Evolutionary conservation across 148 eudicot species (phyloP), one percentile per base, ranked within the genome.

Genomic region (Chenopodium quinoa): DNA sequence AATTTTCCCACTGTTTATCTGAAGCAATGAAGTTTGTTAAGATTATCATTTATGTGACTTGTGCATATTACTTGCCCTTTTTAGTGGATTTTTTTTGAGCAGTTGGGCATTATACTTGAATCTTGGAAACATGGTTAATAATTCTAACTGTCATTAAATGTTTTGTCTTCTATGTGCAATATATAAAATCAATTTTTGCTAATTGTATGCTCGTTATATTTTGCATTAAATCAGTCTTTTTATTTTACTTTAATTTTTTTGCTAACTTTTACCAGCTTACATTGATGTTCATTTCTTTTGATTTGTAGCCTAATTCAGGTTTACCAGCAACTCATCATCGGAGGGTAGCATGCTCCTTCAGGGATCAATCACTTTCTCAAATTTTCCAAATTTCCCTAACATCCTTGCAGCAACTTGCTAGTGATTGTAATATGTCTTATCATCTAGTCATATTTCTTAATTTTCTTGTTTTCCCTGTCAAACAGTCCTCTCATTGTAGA

Each of bases 281-380:
- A 82, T 79, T 2, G 71, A 50, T 74, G 74, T 47, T 72, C 69
- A 80, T 80, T 10, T 73, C 66, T 25, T 78, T 67, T 48, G 25
- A 71, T 76, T 88, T 66, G 13, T 91, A 94, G 97, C 89, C 92
- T 73, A 93, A 89, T 91, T 90, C 95, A 34, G 97, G 93, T 56
- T 84, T 92, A 85, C 91, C 98, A 79, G 86, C 97, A 52, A 88
- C 97, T 82, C 90, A 88, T 85, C 95, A 94, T 83, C 93, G 98
- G 23, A 88, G 94, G 83, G 91, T 89, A 62, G 93, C 93, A 13
- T 91, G 92, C 79, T 80, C 91, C 76, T 94, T 94, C 54, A 89
- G 94, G 88, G 98, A 94, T 85, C 93, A 90, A 78, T 90, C 91
- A 16, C 83, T 94, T 82, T 88, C 90, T 80, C 95, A 92, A 86